These are phyloP conservation scores for Hibiscus trionum DNA, from an alignment of 345 rosid species.

Conservation along the genomic window DNA sequence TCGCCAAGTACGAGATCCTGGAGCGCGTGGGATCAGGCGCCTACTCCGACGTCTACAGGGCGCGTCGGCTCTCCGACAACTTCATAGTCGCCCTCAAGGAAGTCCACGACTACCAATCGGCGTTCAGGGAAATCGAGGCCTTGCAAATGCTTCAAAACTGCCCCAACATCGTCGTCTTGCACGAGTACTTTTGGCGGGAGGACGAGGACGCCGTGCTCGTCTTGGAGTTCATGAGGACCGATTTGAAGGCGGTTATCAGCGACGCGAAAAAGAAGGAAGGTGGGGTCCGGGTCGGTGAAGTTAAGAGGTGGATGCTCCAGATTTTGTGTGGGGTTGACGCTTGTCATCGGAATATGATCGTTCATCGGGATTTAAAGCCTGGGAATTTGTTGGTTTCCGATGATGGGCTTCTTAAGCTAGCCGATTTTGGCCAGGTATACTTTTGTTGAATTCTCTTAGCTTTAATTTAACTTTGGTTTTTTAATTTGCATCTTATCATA, in stretches of 20 bases:
- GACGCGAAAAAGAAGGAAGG: slow-evolving; percentile 45
- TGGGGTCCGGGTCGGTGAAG: slow-evolving; percentile 47
- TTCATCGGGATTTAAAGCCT: slow-evolving; percentile 93
- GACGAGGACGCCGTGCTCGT: slow-evolving; percentile 97
- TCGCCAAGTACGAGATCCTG: slow-evolving; percentile 74
- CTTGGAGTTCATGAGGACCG: slow-evolving; percentile 72
- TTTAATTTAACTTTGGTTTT: neutral
- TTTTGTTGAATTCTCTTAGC: neutral
- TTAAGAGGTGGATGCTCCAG: slow-evolving; percentile 96
- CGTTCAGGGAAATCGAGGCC: slow-evolving; percentile 90
- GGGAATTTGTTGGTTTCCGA: slow-evolving; percentile 73
- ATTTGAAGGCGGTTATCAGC: slow-evolving; percentile 55
- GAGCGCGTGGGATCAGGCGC: slow-evolving; percentile 90
- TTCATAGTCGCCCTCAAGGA: slow-evolving; percentile 81
- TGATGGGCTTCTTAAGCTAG: slow-evolving; percentile 79
- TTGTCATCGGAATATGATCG: slow-evolving; percentile 70
- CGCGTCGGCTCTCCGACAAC: slow-evolving; percentile 70
- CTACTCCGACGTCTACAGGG: slow-evolving; percentile 88
- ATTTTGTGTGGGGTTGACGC: slow-evolving; percentile 67
- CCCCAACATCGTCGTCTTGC: slow-evolving; percentile 70
- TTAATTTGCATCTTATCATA: neutral
- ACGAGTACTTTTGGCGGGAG: slow-evolving; percentile 91
- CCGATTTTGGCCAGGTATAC: slow-evolving; percentile 96
- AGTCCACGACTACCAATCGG: slow-evolving; percentile 93
- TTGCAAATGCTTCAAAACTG: slow-evolving; percentile 59